Evolutionary conservation across 768 basidiomycete genomes (phyloP).

Genomic region (Clathrus columnatus): DNA sequence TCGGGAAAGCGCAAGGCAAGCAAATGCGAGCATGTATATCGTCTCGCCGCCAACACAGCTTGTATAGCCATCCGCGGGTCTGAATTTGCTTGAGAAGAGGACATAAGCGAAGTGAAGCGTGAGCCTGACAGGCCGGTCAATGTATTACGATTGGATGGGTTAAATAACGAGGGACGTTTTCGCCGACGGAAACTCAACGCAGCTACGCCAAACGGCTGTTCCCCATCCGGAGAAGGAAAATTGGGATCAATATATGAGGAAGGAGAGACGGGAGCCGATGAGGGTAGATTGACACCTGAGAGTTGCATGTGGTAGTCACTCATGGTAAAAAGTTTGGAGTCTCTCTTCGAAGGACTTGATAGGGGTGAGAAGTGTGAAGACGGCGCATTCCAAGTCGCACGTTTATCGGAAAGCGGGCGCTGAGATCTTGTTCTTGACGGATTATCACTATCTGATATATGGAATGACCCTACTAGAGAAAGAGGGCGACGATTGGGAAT

Average conservation of each 20-base stretch:
- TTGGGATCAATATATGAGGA: slow-evolving; percentile 1
- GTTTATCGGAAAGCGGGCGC: slow-evolving; percentile 31
- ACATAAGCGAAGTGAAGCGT: slow-evolving; percentile 27
- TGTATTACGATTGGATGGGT: slow-evolving; percentile 24
- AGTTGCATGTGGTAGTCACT: slow-evolving; percentile 31
- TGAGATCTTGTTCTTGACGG: background rate
- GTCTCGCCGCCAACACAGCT: slow-evolving; percentile 58
- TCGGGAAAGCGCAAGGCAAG: slow-evolving; percentile 63
- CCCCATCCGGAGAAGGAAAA: slow-evolving; percentile 15
- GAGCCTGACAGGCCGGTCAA: slow-evolving; percentile 24
- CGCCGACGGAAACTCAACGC: slow-evolving; percentile 54
- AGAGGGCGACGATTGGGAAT: slow-evolving; percentile 20
- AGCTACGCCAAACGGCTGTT: slow-evolving; percentile 47
- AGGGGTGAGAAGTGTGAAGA: slow-evolving; percentile 41
- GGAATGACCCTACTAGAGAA: background rate
- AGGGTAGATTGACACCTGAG: slow-evolving; percentile 12
- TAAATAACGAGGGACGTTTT: slow-evolving; percentile 26
- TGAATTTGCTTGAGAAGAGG: slow-evolving; percentile 48
- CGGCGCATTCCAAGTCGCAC: slow-evolving; percentile 70
- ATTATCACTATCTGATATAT: background rate
- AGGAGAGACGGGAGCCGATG: background rate
- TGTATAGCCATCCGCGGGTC: slow-evolving; percentile 53
- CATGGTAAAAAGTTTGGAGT: slow-evolving; percentile 42
- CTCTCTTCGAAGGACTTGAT: slow-evolving; percentile 39
- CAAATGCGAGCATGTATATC: slow-evolving; percentile 73